Percentiles rank a stretch among this genome's conserved stretches.
Conservation (phyloP, 192 early-diverging fungal genomes). For the Mortierella claussenii region DNA sequence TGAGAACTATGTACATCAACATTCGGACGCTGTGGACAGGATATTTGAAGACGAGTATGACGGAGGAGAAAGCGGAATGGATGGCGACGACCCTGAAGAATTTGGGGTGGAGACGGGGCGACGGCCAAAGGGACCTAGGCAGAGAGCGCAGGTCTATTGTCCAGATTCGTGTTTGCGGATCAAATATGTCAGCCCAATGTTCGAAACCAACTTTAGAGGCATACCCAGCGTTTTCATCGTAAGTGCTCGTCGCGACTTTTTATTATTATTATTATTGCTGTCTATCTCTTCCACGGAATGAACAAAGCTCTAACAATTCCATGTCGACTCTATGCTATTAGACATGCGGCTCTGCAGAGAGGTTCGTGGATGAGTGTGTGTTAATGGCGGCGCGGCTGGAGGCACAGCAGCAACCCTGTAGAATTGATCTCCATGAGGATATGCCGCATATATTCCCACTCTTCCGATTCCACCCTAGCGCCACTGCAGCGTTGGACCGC, state of each 20-base stretch:
- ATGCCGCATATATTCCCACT: slow-evolving; percentile 64
- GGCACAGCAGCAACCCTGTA: slow-evolving; percentile 29
- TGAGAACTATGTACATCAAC: slow-evolving; percentile 34
- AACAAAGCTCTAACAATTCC: too few relatives aligned
- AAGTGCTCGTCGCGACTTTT: too few relatives aligned
- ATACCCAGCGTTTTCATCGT: slow-evolving; percentile 58
- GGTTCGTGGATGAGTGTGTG: slow-evolving; percentile 59
- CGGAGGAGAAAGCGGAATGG: slow-evolving; percentile 3
- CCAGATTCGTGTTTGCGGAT: slow-evolving; percentile 51
- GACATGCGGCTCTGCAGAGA: slow-evolving; percentile 57
- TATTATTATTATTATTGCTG: not conserved
- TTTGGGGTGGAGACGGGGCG: not conserved
- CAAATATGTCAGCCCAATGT: slow-evolving; percentile 58
- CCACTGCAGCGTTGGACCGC: slow-evolving; percentile 17
- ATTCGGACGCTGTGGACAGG: slow-evolving; percentile 24
- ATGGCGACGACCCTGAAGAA: slow-evolving; percentile 44
- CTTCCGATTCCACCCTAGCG: slow-evolving; percentile 42
- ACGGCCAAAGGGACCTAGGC: slow-evolving; percentile 1
- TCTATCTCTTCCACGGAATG: not conserved
- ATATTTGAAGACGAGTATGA: slow-evolving; percentile 46
- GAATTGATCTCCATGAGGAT: slow-evolving; percentile 49
- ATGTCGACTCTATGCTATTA: slow-evolving; percentile 4
- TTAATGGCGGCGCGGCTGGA: slow-evolving; percentile 38
- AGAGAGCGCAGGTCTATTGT: slow-evolving; percentile 41
- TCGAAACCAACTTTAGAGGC: slow-evolving; percentile 48